Percentiles rank a stretch among this genome's conserved stretches.
Evolutionary conservation across 129 eudicot species (phyloP).

Genomic region (Mikania micrantha): DNA sequence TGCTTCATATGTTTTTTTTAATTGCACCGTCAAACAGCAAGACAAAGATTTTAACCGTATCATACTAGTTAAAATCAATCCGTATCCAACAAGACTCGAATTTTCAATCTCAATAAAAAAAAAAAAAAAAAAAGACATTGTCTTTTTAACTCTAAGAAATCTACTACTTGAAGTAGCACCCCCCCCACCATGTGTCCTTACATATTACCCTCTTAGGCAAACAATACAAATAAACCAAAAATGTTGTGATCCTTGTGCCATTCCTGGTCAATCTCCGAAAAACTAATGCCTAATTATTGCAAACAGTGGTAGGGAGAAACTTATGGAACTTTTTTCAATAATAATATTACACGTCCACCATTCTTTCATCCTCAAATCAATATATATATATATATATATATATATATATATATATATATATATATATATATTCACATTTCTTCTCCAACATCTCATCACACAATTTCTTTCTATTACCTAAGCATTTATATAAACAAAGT

Average conservation of each 20-base stretch:
- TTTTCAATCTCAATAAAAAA: too few relatives aligned
- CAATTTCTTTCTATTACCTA: neutral
- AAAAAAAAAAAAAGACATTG: too few relatives aligned
- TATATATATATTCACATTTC: conserved; percentile 9
- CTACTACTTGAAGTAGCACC: too few relatives aligned
- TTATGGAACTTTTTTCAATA: conserved; percentile 14
- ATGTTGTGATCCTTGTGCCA: neutral
- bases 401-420: conserved; percentile 16
- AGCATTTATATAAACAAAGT: neutral
- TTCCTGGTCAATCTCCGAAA: conserved; percentile 23
- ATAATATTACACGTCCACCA: conserved; percentile 3
- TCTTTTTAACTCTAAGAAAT: too few relatives aligned
- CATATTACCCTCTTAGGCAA: too few relatives aligned
- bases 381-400: conserved; percentile 10
- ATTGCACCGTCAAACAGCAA: too few relatives aligned
- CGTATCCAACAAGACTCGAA: too few relatives aligned
- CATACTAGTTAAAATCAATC: too few relatives aligned
- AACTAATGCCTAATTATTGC: neutral
- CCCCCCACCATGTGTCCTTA: too few relatives aligned
- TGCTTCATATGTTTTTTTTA: too few relatives aligned
- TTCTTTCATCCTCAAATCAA: conserved; percentile 14
- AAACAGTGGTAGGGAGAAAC: conserved; percentile 18
- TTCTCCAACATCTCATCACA: conserved; percentile 6
- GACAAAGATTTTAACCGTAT: too few relatives aligned
- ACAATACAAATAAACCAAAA: neutral